phyloP scores from a whole-genome alignment of 78 protist species.

The Guillardia theta region DNA sequence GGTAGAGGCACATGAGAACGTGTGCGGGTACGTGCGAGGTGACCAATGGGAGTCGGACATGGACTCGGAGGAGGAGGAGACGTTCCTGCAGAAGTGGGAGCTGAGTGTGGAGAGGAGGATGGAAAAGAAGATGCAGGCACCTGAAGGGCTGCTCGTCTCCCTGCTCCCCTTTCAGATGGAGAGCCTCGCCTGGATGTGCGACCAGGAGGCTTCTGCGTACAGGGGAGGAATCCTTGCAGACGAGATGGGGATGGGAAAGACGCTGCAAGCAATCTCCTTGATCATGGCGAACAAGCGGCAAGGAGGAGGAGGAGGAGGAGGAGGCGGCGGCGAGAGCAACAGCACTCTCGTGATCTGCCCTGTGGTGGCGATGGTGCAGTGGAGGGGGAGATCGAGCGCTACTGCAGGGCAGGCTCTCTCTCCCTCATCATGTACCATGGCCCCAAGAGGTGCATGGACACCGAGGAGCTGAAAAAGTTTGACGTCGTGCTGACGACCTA shows the following conservation, averaged over 20 bases:
- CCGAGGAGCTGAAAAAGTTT: not conserved
- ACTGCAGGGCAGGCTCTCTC: conserved; percentile 42
- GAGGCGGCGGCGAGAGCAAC: not conserved
- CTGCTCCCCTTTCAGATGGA: conserved; percentile 57
- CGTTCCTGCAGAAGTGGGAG: not conserved
- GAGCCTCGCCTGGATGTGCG: conserved; percentile 60
- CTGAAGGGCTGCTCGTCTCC: not conserved
- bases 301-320: not conserved
- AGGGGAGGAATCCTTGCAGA: conserved; percentile 63
- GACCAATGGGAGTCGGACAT: not conserved
- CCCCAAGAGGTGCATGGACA: not conserved
- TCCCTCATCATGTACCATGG: conserved; percentile 32
- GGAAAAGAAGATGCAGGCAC: not conserved
- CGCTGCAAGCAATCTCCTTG: conserved; percentile 71
- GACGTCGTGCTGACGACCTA: conserved; percentile 63
- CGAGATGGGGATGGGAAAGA: conserved; percentile 84
- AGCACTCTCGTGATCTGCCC: conserved; percentile 59
- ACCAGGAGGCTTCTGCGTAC: conserved; percentile 43
- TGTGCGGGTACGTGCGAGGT: not conserved
- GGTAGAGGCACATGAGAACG: not conserved
- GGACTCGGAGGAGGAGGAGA: not conserved
- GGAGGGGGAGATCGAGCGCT: conserved; percentile 8
- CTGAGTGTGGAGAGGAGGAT: not conserved
- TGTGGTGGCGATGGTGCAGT: conserved; percentile 48
- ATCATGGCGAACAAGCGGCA: not conserved